These are phyloP conservation scores for Perilla frutescens DNA, from an alignment of 257 asterid genomes.

Conservation along the genomic window DNA sequence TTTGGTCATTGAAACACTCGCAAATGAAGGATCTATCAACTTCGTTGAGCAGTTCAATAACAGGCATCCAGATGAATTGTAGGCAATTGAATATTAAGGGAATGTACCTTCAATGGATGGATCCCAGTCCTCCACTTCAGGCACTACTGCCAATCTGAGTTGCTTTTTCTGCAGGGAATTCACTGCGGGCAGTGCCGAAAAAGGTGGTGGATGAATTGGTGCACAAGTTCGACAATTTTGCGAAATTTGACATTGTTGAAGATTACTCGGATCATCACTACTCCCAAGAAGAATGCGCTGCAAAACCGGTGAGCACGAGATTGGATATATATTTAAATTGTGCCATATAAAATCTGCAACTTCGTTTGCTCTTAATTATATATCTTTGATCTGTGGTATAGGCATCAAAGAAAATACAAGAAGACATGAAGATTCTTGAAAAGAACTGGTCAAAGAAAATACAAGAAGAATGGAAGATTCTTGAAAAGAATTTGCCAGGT, in stretches of 20 bases:
- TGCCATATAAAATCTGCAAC: conserved; percentile 4
- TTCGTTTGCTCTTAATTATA: conserved; percentile 18
- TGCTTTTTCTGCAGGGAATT: conserved; percentile 44
- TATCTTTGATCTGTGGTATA: conserved; percentile 39
- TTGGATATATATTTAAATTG: conserved; percentile 9
- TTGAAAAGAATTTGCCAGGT: conserved; percentile 91
- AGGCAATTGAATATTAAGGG: conserved; percentile 35
- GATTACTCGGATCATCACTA: conserved; percentile 75
- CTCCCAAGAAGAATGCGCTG: conserved; percentile 40
- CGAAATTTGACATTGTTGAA: conserved; percentile 77
- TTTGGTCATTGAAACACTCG: conserved; percentile 18
- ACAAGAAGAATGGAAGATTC: conserved; percentile 93
- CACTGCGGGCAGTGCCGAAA: conserved; percentile 39
- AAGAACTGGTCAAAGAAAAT: conserved; percentile 53
- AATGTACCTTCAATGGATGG: conserved; percentile 39
- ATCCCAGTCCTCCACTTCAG: conserved; percentile 32
- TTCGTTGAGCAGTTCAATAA: conserved; percentile 32
- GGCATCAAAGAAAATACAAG: conserved; percentile 83
- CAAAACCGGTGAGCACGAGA: conserved; percentile 50
- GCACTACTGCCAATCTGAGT: conserved; percentile 28
- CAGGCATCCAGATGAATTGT: conserved; percentile 20
- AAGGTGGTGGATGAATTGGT: conserved; percentile 52
- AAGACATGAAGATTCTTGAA: conserved; percentile 70
- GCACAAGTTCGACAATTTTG: conserved; percentile 53
- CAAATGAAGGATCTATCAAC: conserved; percentile 32